phyloP scores from a whole-genome alignment of 257 asterid species.

The Petunia secreta region DNA sequence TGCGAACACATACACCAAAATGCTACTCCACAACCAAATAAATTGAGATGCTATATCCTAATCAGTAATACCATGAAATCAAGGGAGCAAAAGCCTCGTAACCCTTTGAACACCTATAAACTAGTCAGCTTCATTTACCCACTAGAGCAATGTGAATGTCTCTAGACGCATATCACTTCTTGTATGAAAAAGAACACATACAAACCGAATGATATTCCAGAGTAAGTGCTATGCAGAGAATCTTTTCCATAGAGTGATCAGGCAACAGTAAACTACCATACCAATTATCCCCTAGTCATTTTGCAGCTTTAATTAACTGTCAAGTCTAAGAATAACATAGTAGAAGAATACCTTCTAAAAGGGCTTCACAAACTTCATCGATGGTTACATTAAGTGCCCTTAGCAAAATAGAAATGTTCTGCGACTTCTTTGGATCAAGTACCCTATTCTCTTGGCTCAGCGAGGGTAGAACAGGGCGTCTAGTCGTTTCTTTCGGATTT shows the following conservation, averaged over 20 bases:
- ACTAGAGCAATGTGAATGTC: conserved; percentile 6
- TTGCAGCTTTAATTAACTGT: not conserved
- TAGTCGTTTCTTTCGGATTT: conserved; percentile 56
- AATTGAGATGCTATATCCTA: conserved; percentile 2
- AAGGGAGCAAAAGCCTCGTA: conserved; percentile 2
- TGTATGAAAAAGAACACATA: not conserved
- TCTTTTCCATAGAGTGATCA: not conserved
- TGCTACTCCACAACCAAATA: not conserved
- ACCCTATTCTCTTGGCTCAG: conserved; percentile 67
- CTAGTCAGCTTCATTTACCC: not conserved
- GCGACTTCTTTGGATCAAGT: conserved; percentile 95
- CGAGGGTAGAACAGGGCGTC: conserved; percentile 67
- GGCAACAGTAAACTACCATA: not conserved
- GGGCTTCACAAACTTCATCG: conserved; percentile 96
- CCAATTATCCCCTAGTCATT: not conserved
- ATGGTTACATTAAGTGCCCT: conserved; percentile 90
- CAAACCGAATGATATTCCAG: not conserved
- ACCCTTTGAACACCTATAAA: conserved; percentile 4
- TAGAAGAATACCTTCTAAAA: conserved; percentile 67
- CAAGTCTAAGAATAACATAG: conserved; percentile 24
- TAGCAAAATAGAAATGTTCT: conserved; percentile 81
- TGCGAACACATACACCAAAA: not conserved
- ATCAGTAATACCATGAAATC: conserved; percentile 1
- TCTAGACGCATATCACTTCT: not conserved
- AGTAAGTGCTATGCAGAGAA: not conserved